A percentile compares a stretch with the other conserved stretches of the same genome.
Conservation (phyloP, 805 yeast genomes). For the Saccharomycopsis schoenii region DNA sequence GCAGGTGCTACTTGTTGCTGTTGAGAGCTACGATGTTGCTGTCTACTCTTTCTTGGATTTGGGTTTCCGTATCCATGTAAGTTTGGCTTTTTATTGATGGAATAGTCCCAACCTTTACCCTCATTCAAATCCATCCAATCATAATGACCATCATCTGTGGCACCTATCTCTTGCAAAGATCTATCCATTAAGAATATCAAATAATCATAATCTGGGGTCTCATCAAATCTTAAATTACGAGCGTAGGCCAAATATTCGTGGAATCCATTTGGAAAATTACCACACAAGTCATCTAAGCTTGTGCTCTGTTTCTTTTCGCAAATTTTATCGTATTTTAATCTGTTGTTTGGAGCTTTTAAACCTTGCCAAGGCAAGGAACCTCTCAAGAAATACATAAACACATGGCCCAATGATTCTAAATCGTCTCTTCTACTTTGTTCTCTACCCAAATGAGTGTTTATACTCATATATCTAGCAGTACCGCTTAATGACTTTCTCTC, state of each 20-base stretch:
- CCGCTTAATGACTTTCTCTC: constrained; percentile 76
- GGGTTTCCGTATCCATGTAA: constrained; percentile 77
- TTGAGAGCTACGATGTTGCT: constrained; percentile 23
- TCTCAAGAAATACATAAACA: constrained; percentile 65
- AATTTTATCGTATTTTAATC: constrained; percentile 72
- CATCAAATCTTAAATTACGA: constrained; percentile 61
- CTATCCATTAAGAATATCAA: constrained; percentile 51
- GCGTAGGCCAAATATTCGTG: constrained; percentile 65
- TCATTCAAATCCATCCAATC: constrained; percentile 78
- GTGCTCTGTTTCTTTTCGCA: constrained; percentile 73
- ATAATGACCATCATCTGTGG: constrained; percentile 55
- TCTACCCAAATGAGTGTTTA: constrained; percentile 78
- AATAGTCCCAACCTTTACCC: constrained; percentile 76
- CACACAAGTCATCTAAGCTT: constrained; percentile 45
- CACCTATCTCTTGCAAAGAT: constrained; percentile 47
- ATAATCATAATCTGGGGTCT: constrained; percentile 69
- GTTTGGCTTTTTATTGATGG: constrained; percentile 67
- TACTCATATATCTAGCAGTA: constrained; percentile 81
- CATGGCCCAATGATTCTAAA: constrained; percentile 74
- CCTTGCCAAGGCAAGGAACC: constrained; percentile 89
- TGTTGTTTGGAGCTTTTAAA: constrained; percentile 78
- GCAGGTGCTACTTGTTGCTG: constrained; percentile 23
- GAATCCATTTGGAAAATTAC: constrained; percentile 64
- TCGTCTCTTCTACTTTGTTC: constrained; percentile 81
- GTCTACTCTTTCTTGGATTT: constrained; percentile 33